phyloP scores from a whole-genome alignment of 2,329 filamentous ascomycete genomes.

The Penicillium sumatraense region DNA sequence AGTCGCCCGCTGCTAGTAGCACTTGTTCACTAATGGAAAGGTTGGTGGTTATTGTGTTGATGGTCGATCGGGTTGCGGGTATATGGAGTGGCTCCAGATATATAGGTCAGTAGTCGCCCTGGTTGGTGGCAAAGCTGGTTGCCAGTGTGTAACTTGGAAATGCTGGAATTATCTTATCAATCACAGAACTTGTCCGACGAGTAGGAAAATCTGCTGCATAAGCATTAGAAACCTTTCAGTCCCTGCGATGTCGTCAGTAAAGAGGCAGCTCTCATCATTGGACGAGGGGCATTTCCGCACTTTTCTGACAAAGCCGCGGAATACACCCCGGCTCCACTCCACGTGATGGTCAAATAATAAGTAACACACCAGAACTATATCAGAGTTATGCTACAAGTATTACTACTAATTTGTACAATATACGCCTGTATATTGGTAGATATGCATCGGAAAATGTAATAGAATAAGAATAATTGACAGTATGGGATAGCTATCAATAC shows the following conservation, averaged over 20 bases:
- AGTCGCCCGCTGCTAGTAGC: too few species aligned
- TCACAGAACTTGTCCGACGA: neutral
- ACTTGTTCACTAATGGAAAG: too few species aligned
- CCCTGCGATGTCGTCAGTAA: conserved; percentile 13
- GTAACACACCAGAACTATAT: too few species aligned
- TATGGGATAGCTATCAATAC: neutral
- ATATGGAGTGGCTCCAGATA: too few species aligned
- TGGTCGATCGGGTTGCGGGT: too few species aligned
- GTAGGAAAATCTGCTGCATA: neutral
- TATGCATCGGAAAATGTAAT: neutral
- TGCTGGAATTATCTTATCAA: neutral
- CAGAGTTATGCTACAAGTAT: neutral
- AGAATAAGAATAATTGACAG: neutral
- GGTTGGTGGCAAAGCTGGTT: too few species aligned
- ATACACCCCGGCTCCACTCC: conserved; percentile 8
- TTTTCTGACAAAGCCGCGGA: conserved; percentile 30
- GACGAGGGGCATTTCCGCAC: conserved; percentile 23
- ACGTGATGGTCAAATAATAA: conserved; percentile 4
- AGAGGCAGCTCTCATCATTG: conserved; percentile 1
- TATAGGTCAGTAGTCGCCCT: too few species aligned
- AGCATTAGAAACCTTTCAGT: conserved; percentile 1
- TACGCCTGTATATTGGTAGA: too few species aligned
- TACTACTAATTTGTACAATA: neutral
- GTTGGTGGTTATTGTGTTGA: too few species aligned
- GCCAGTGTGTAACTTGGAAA: neutral